Base-by-base conservation (phyloP, 2,329 filamentous ascomycete species). In the Rhexocercosporidium sp. region DNA sequence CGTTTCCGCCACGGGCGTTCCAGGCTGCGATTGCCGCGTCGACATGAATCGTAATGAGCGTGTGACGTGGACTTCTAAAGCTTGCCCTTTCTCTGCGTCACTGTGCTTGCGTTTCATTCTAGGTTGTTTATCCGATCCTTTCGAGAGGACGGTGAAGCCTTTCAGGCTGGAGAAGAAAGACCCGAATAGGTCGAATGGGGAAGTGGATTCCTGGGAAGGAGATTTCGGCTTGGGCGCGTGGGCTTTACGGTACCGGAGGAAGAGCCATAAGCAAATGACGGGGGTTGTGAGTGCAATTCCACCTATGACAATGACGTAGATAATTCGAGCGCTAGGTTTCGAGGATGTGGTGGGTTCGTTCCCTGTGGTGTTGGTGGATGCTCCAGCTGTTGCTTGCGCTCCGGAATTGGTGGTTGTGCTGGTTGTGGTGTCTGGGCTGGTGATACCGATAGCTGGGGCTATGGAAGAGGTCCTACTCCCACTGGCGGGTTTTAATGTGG, bases 251-350 rank as follows among this genome's bases (percentile, higher is more conserved):
- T 69, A 62, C 18, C 53, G 51, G 18, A 60, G 62, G 34, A 59
- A 66, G 49, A 69, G 61, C 49, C 57, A 67, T 22, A 69, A 65
- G 3, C 62, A 49, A 5, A 59, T 34, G 27, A 67, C 54, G 5
- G 64, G 59, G 3, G 62, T 53, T 1, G 47, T 20, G 27, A 69
- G 65, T 12, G 57, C 44, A n/a, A 69, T 56, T n/a, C 37, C 65
- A 1, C 53, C 51, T 18, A 69, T 56, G 25, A 69, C 61, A 5
- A 62, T 59, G 31, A 62, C 57, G 9, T 66, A 56, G 18, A 56
- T 29, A 34, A 65, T 64, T 49, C 61, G 57, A 22, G 37, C 49
- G 14, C 37, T 62, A 4, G 59, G 12, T 7, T 31, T 41, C 1
- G 59, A 59, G 16, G 25, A 11, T 18, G 54, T 46, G 11, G 46